A percentile compares a stretch with the other conserved stretches of the same genome.
Evolutionary conservation across 768 basidiomycete genomes (phyloP).

Genomic region (Boletus reticulatus): DNA sequence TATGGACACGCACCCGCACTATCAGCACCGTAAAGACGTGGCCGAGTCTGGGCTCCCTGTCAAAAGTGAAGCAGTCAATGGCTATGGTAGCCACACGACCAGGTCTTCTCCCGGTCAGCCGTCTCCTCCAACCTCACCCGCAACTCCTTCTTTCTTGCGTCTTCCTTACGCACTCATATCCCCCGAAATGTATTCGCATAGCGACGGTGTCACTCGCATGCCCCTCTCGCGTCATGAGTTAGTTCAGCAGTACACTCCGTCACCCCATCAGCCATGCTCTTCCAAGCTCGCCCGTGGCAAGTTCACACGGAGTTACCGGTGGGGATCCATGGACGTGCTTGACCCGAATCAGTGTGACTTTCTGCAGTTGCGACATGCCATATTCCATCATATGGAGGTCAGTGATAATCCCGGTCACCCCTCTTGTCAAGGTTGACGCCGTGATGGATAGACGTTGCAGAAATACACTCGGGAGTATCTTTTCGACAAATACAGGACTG

Average conservation of each 20-base stretch:
- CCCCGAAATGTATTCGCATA: conserved; percentile 81
- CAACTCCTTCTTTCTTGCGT: conserved; percentile 55
- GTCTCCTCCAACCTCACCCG: conserved; percentile 70
- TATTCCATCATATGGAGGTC: conserved; percentile 91
- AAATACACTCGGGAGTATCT: conserved; percentile 83
- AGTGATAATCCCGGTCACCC: conserved; percentile 24
- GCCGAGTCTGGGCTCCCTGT: conserved; percentile 39
- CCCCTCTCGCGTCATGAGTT: conserved; percentile 67
- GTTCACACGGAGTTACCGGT: conserved; percentile 73
- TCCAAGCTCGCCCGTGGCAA: conserved; percentile 56
- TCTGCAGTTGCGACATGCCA: conserved; percentile 66
- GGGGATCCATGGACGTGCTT: conserved; percentile 81
- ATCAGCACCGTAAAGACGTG: conserved; percentile 43
- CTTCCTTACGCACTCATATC: conserved; percentile 85
- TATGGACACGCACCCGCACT: conserved; percentile 56
- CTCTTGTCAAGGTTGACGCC: conserved; percentile 15
- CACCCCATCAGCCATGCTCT: conserved; percentile 40
- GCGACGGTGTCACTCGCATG: conserved; percentile 67
- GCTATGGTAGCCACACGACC: conserved; percentile 49
- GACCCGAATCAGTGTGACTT: conserved; percentile 83
- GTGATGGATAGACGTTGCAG: conserved; percentile 64
- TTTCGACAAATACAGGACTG: conserved; percentile 70
- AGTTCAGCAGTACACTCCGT: conserved; percentile 69
- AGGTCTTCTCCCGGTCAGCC: conserved; percentile 48
- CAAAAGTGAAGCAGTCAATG: conserved; percentile 53